Base-by-base conservation (phyloP, 23 red algal species). In the Gracilaria caudata region DNA sequence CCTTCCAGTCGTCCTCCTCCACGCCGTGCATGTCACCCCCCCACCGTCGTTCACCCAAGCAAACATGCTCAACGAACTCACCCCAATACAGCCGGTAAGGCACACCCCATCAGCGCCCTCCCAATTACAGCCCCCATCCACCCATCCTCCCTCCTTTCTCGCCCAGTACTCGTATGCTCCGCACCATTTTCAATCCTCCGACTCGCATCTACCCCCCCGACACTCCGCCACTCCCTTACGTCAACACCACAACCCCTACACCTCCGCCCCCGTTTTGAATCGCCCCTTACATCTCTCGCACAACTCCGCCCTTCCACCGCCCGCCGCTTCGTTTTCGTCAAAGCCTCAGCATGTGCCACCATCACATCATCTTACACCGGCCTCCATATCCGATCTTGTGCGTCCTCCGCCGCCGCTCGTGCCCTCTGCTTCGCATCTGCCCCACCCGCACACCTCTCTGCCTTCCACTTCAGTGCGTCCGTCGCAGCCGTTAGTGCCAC, bases 11-110 rank as follows among this genome's bases (percentile, higher is more conserved):
- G 43, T 45, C 43, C 43, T 45, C 19, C 75, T 14, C 45, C 75
- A 79, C 75, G 1, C 75, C 45, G 44, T 77, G 49, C 39, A 53
- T 55, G 49, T 77, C 26, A 77, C 24, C 49, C 21, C 49, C 39
- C 16, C 32, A 38, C 77, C 25, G 26, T 33, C 21, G 17, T 34
- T 33, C 56, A n/a, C 51, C 51, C 51, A 20, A 2, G 24, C 34
- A 57, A 80, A 2, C 77, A 80, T 80, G 51, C 77, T 29, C 43
- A 75, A 80, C 77, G 56, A 57, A 8, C 77, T 80, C 14, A 80
- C 77, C 77, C 51, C 4, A 29, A 35, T 80, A 26, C 70, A 75
- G 70, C 51, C 77, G 19, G 35, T 60, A 29, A 80, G 34, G 34
- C 77, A 80, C 35, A 19, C 51, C 10, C 0, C 49, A 4, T 30